Conservation (phyloP, 768 basidiomycete genomes). For the Trametes meyenii region DNA sequence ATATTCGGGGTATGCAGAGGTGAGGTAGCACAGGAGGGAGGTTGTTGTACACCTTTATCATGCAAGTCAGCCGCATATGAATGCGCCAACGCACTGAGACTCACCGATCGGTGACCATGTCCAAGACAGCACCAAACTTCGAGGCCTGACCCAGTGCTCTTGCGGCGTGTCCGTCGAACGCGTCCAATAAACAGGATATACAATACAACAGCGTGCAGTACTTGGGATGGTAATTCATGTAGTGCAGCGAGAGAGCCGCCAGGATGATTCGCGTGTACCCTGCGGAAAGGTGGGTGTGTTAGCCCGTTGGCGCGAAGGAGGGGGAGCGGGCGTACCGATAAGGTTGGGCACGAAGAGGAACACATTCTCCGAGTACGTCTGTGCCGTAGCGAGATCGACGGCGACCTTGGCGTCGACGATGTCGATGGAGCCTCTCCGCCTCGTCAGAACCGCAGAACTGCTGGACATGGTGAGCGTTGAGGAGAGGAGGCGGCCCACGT, state of each 20-base stretch:
- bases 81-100: slow-evolving; percentile 28
- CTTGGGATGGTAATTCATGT: slow-evolving; percentile 94
- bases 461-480: slow-evolving; percentile 24
- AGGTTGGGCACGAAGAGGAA: slow-evolving; percentile 97
- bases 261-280: slow-evolving; percentile 91
- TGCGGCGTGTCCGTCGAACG: slow-evolving; percentile 92
- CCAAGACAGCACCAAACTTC: slow-evolving; percentile 96
- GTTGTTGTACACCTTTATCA: slow-evolving; percentile 89
- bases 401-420: slow-evolving; percentile 84
- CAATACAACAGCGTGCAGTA: slow-evolving; percentile 89
- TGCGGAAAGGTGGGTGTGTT: slow-evolving; percentile 34
- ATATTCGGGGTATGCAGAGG: slow-evolving; percentile 84
- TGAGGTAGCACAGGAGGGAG: slow-evolving; percentile 91
- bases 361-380: slow-evolving; percentile 91
- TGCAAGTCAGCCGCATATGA: not conserved
- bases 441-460: slow-evolving; percentile 25
- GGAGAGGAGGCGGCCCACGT: slow-evolving; percentile 20
- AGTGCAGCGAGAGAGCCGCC: slow-evolving; percentile 85
- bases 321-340: slow-evolving; percentile 64
- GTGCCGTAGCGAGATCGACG: slow-evolving; percentile 84
- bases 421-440: slow-evolving; percentile 60
- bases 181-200: slow-evolving; percentile 91
- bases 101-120: slow-evolving; percentile 99
- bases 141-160: slow-evolving; percentile 87
- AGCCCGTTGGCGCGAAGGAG: slow-evolving; percentile 7